Base-by-base conservation (phyloP, 2,329 filamentous ascomycete genomes). In the Xylogone sp. region DNA sequence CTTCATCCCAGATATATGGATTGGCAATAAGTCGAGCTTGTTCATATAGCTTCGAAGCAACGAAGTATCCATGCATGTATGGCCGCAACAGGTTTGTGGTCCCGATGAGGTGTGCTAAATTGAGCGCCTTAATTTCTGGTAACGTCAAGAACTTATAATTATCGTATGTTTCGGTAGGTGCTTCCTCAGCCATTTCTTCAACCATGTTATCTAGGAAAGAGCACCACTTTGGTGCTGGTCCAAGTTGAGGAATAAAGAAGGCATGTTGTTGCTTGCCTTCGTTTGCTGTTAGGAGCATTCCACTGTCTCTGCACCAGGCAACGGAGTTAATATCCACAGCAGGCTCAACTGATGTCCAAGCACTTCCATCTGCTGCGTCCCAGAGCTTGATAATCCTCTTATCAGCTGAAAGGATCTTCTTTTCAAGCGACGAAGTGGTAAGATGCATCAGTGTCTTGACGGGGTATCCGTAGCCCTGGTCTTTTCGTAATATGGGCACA, bases 41-140 rank as follows among this genome's bases (percentile, higher is more conserved):
- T 66, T 99, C 95, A 69, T 99, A 97, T 21, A 99, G 73, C 65
- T 92, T 90, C 62, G 95, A 93, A 31, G 89, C 90, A 46, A 99
- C 92, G 72, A 99, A 99, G 77, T 94, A 97, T 61, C 94, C 95
- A 68, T 99, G 94, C 95, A 99, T 99, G 67, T 99, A 99, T 43
- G 94, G 94, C 43, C 93, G 82, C 42, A 99, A 75, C 19, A 97
- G 75, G 64, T 89, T 94, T 22, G 91, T 96, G 62, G 90, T 92
- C 58, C 93, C 93, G 52, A 99, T 81, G 45, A 99, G 77, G 67
- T 97, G 93, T 49, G 89, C 86, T 64, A 99, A 71, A 67, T 90
- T 95, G 59, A 99, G 81, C 31, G 86, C 83, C 62, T 88, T 88
- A 49, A 99, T 78, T 68, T 99, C 92, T 43, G 89, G 84, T 55